A percentile compares a stretch with the other conserved stretches of the same genome.
Evolutionary conservation across 2,329 filamentous ascomycete genomes (phyloP).

Genomic region (Penicillium sp.): DNA sequence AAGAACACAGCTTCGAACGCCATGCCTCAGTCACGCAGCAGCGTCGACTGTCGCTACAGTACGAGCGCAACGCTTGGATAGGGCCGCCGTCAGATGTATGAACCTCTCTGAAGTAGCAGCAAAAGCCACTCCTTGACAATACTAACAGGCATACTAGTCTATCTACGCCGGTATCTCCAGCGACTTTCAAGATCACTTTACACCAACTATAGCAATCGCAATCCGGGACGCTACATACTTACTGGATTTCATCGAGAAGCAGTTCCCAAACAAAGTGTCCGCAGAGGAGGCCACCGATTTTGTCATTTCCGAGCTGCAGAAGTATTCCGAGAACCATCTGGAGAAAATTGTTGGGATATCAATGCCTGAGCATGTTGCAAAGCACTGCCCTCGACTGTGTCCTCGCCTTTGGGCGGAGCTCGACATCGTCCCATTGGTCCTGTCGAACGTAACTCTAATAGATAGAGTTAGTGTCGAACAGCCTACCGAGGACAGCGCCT

Average conservation of each 20-base stretch:
- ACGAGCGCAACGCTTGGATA: slow-evolving; percentile 33
- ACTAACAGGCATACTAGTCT: slow-evolving; percentile 25
- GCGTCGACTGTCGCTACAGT: slow-evolving; percentile 30
- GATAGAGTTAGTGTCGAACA: slow-evolving; percentile 6
- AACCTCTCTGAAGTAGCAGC: not conserved
- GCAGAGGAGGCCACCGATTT: slow-evolving; percentile 56
- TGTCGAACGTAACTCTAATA: slow-evolving; percentile 40
- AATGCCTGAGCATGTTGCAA: slow-evolving; percentile 59
- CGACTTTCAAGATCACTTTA: slow-evolving; percentile 36
- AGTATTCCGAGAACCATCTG: slow-evolving; percentile 63
- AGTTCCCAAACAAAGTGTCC: slow-evolving; percentile 46
- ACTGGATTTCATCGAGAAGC: slow-evolving; percentile 66
- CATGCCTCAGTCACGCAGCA: slow-evolving; percentile 34
- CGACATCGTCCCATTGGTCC: slow-evolving; percentile 70
- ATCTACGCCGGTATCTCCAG: slow-evolving; percentile 43
- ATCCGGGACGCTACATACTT: slow-evolving; percentile 73
- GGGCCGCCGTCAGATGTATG: slow-evolving; percentile 39
- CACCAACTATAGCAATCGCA: slow-evolving; percentile 62
- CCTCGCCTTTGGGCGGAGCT: slow-evolving; percentile 72
- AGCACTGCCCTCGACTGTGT: slow-evolving; percentile 63
- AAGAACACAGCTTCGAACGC: slow-evolving; percentile 12
- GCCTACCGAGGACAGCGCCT: slow-evolving; percentile 23
- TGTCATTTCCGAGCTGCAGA: slow-evolving; percentile 55
- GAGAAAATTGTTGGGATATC: slow-evolving; percentile 74
- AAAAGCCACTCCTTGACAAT: not conserved